Conservation (phyloP, 495 filamentous ascomycete species). For the Aspergillus haitiensis region DNA sequence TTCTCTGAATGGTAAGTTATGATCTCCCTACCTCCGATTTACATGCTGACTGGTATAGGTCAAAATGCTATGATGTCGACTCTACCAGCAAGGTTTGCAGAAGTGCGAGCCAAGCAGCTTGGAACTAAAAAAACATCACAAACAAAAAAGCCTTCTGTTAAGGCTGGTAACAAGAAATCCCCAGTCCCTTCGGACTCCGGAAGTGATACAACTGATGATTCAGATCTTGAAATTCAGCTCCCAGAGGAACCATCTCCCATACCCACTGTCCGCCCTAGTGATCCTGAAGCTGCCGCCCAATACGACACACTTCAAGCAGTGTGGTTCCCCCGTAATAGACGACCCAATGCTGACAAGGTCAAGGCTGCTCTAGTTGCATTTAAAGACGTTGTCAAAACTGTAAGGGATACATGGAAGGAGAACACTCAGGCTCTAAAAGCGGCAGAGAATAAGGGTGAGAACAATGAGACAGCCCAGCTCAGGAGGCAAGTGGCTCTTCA, state of each 20-base stretch:
- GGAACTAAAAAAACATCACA: conserved; percentile 22
- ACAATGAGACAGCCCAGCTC: conserved; percentile 39
- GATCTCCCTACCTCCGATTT: neutral
- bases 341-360: conserved; percentile 47
- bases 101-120: conserved; percentile 17
- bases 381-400: conserved; percentile 61
- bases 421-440: conserved; percentile 57
- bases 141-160: conserved; percentile 30
- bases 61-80: conserved; percentile 10
- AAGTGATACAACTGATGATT: conserved; percentile 50
- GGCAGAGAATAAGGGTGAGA: conserved; percentile 54
- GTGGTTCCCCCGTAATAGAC: conserved; percentile 58
- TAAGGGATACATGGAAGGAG: conserved; percentile 63
- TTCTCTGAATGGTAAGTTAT: conserved; percentile 22
- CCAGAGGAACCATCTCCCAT: conserved; percentile 54
- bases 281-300: conserved; percentile 53
- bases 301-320: conserved; percentile 67
- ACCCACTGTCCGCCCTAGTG: conserved; percentile 50
- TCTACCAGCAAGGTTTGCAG: conserved; percentile 1
- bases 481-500: conserved; percentile 55
- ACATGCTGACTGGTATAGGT: conserved; percentile 13
- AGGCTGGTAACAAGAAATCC: conserved; percentile 28
- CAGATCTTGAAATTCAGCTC: conserved; percentile 46
- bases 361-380: conserved; percentile 55
- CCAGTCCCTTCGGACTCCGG: conserved; percentile 43